Evolutionary conservation across 2,329 filamentous ascomycete species (phyloP), one percentile per base, ranked within the genome.

Genomic region (Dactylellina cionopaga): DNA sequence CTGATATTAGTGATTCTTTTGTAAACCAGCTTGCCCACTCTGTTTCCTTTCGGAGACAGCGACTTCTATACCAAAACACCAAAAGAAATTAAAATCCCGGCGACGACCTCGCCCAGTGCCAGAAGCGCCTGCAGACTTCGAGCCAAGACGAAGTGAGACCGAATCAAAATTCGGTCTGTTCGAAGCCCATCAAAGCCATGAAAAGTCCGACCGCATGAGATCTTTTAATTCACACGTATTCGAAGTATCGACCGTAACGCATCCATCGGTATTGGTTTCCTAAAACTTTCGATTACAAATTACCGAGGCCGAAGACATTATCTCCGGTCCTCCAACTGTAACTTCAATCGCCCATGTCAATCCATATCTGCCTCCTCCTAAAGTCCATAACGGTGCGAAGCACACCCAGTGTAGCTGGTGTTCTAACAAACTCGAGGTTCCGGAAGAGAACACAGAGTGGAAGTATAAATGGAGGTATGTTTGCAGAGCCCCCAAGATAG

Each of bases 51-150:
- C 43, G 56, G 15, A 62, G 43, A 22, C 56, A 44, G 15, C 22
- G 43, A 25, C 43, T 62, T 19, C 25, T 62, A 31, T 62, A 62
- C 24, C 56, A 62, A 62, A 39, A 41, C 56, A 62, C 31, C 56
- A 62, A 13, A 17, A 41, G 43, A 62, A 62, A 29, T 29, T 60
- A 43, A 39, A 60, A 7, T 7, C 27, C 5, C 27, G 29, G 13
- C 51, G 51, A 29, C 31, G 19, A 10, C 31, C 22, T 27, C 51
- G 35, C 5, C 51, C 31, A 24, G 33, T 9, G 51, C 35, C n/a
- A 27, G 51, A 55, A 43, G 15, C 22, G 33, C 19, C 3, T 25
- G 35, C 41, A n/a, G 35, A 43, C 25, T 55, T 41, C 6, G 47
- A 52, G n/a, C 47, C 47, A n/a, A 33, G 19, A 5, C 24, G 17